Percentiles rank a stretch among this genome's conserved stretches.
Conservation (phyloP, 1,139 yeast genomes). For the Sugiyamaella castrensis region DNA sequence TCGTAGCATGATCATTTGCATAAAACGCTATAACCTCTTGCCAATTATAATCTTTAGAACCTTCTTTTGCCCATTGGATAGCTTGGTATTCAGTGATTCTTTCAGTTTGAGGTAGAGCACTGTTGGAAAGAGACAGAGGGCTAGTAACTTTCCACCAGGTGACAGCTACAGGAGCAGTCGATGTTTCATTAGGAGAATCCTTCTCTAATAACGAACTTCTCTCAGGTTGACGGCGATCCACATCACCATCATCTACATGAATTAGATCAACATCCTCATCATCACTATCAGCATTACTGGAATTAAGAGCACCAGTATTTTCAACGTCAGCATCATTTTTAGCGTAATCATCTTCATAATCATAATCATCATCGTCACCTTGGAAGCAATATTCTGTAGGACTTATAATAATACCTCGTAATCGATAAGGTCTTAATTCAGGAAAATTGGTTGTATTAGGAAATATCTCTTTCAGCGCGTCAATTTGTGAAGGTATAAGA, state of each 20-base stretch:
- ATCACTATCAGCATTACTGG: constrained; percentile 9
- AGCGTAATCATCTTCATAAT: no score
- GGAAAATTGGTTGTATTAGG: constrained; percentile 21
- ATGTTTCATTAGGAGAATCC: background rate
- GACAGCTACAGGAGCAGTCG: background rate
- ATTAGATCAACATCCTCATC: constrained; percentile 19
- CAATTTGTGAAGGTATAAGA: constrained; percentile 7
- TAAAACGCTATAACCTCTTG: constrained; percentile 30
- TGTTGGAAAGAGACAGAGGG: constrained; percentile 4
- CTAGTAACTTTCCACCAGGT: constrained; percentile 24
- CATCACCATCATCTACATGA: constrained; percentile 15
- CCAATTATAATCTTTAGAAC: constrained; percentile 25
- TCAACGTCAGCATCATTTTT: constrained; percentile 9
- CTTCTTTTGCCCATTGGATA: constrained; percentile 24
- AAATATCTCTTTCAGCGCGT: constrained; percentile 15
- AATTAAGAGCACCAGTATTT: constrained; percentile 9
- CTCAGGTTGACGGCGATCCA: no score
- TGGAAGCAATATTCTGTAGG: constrained; percentile 31
- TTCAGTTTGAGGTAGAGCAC: constrained; percentile 6
- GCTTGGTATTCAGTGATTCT: constrained; percentile 23
- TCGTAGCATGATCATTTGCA: constrained; percentile 28
- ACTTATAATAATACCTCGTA: constrained; percentile 31
- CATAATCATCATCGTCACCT: constrained; percentile 3
- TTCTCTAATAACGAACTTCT: background rate
- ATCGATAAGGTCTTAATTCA: constrained; percentile 24